These are phyloP conservation scores for Boletus vinaceobasis DNA, from an alignment of 768 basidiomycete species.

Conservation along the genomic window DNA sequence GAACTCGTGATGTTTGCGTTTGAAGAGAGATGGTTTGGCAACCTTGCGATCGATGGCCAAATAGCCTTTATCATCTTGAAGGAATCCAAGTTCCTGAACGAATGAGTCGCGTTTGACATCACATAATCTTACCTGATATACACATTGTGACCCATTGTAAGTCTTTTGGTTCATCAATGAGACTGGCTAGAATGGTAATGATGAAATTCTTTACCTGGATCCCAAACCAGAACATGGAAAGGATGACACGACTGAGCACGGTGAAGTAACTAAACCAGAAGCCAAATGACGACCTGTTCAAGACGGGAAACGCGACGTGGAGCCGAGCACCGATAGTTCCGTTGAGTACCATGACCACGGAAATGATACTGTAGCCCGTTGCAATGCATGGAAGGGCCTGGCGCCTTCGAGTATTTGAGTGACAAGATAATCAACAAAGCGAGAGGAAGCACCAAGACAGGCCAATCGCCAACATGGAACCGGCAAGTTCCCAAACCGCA, in stretches of 20 bases:
- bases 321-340: constrained; percentile 76
- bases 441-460: constrained; percentile 52
- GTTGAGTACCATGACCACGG: constrained; percentile 70
- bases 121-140: constrained; percentile 49
- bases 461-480: constrained; percentile 72
- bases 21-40: constrained; percentile 62
- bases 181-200: neutral
- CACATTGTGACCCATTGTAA: constrained; percentile 64
- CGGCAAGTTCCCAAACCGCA: constrained; percentile 50
- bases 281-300: constrained; percentile 84
- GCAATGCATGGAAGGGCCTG: constrained; percentile 70
- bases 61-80: constrained; percentile 73
- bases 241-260: constrained; percentile 69
- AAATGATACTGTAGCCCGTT: constrained; percentile 68
- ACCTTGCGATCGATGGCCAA: constrained; percentile 65
- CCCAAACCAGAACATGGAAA: constrained; percentile 82
- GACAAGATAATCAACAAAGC: neutral
- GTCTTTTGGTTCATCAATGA: constrained; percentile 31
- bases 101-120: neutral
- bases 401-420: constrained; percentile 38
- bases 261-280: constrained; percentile 89
- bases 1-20: constrained; percentile 60
- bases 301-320: constrained; percentile 70
- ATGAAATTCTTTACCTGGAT: constrained; percentile 48
- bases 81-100: neutral